Evolutionary conservation across 371 early-diverging fungal species (phyloP).

Genomic region (Umbelopsis sp.): DNA sequence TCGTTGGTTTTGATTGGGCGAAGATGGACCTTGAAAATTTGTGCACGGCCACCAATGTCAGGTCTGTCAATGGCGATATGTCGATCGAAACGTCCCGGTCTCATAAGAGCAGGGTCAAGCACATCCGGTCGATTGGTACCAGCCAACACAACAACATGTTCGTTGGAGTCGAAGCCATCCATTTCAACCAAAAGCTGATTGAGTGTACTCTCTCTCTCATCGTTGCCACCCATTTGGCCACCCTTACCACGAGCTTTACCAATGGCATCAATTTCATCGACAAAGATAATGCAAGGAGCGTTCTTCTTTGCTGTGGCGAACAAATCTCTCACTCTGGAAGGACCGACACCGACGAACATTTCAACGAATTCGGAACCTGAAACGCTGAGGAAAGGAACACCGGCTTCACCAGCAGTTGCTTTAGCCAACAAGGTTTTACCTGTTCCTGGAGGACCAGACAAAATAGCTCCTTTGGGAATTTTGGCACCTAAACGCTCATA

Average conservation of each 20-base stretch:
- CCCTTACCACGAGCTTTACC: conserved; percentile 97
- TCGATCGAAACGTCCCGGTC: conserved; percentile 99
- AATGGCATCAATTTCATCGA: conserved; percentile 99
- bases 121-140: conserved; percentile 96
- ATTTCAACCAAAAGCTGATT: conserved; percentile 99
- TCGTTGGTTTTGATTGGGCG: conserved; percentile 90
- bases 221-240: conserved; percentile 93
- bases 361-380: conserved; percentile 99
- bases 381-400: conserved; percentile 96
- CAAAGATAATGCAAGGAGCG: conserved; percentile 98
- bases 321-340: conserved; percentile 97
- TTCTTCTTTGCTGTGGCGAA: conserved; percentile 97
- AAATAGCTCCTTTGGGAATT: conserved; percentile 99
- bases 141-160: conserved; percentile 94
- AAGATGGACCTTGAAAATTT: conserved; percentile 95
- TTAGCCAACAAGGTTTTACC: conserved; percentile 99
- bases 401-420: conserved; percentile 99
- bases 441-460: conserved; percentile 98
- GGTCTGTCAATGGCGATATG: conserved; percentile 97
- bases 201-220: conserved; percentile 97
- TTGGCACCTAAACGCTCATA: conserved; percentile 99
- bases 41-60: conserved; percentile 93
- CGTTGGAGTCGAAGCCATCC: conserved; percentile 96
- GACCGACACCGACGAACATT: conserved; percentile 99
- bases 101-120: conserved; percentile 88